These are phyloP conservation scores for Leccinum pellstonianum DNA, from an alignment of 768 basidiomycete genomes.

Conservation along the genomic window DNA sequence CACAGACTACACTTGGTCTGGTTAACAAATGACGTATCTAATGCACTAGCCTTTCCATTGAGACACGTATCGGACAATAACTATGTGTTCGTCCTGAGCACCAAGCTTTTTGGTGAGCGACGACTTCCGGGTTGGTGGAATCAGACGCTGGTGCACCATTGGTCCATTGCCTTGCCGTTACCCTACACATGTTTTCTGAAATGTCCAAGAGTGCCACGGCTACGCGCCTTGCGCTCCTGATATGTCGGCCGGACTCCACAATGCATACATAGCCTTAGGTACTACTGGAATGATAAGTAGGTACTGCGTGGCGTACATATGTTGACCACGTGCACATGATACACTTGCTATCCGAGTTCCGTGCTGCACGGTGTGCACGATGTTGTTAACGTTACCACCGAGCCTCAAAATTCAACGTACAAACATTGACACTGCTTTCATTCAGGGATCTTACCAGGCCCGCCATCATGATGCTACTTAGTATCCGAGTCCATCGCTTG, in stretches of 20 bases:
- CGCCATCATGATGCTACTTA: not conserved
- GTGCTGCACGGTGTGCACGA: conserved; percentile 8
- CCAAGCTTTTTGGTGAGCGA: not conserved
- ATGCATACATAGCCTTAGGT: not conserved
- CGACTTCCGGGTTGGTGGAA: not conserved
- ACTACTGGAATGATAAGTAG: not conserved
- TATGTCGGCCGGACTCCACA: not conserved
- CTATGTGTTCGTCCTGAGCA: not conserved
- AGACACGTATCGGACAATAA: not conserved
- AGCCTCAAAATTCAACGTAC: conserved; percentile 8
- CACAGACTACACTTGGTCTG: too few species aligned
- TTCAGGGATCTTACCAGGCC: not conserved
- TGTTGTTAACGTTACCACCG: not conserved
- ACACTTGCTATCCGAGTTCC: too few species aligned
- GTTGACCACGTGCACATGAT: not conserved
- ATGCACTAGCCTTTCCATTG: not conserved
- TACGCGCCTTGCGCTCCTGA: not conserved
- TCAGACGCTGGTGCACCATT: not conserved
- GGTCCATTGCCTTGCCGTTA: not conserved
- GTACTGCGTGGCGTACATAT: not conserved
- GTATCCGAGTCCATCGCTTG: not conserved
- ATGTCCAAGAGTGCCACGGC: not conserved
- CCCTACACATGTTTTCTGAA: not conserved
- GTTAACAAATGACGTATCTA: not conserved
- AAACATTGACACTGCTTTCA: not conserved